Conservation (phyloP, 345 rosid species). For the Turritis glabra region DNA sequence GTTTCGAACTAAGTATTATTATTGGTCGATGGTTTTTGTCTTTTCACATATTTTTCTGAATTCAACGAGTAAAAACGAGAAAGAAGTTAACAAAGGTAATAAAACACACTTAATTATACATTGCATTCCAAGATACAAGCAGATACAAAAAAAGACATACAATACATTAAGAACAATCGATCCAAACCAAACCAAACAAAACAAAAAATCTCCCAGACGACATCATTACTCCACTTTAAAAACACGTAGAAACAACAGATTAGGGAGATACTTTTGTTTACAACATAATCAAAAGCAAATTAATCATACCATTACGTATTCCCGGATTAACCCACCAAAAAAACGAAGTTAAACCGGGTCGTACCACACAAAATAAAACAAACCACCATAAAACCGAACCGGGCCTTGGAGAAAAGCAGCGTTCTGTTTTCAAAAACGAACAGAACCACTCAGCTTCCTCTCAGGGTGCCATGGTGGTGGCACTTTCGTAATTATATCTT, state of each 20-base stretch:
- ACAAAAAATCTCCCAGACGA: slow-evolving; percentile 26
- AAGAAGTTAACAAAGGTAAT: not conserved
- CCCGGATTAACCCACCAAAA: slow-evolving; percentile 28
- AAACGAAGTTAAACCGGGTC: slow-evolving; percentile 29
- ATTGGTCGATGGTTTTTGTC: not conserved
- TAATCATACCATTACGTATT: slow-evolving; percentile 14
- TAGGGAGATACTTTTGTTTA: slow-evolving; percentile 34
- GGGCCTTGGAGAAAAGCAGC: slow-evolving; percentile 11
- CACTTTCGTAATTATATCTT: slow-evolving; percentile 17
- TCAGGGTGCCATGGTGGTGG: slow-evolving; percentile 12
- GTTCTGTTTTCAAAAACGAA: slow-evolving; percentile 39
- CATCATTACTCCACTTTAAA: slow-evolving; percentile 37
- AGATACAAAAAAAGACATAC: not conserved
- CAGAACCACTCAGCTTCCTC: slow-evolving; percentile 29
- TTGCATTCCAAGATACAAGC: not conserved
- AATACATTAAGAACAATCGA: too few species aligned
- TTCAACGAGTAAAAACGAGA: not conserved
- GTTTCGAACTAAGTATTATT: not conserved
- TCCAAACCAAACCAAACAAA: slow-evolving; percentile 1
- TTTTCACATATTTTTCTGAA: not conserved
- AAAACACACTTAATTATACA: slow-evolving; percentile 19
- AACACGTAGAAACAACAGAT: slow-evolving; percentile 43
- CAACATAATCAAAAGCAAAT: slow-evolving; percentile 5
- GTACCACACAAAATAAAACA: slow-evolving; percentile 1
- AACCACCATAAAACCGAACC: slow-evolving; percentile 28